A percentile compares a stretch with the other conserved stretches of the same genome.
phyloP scores from a whole-genome alignment of 805 yeast genomes.

The Saccharomycopsis fermentans region DNA sequence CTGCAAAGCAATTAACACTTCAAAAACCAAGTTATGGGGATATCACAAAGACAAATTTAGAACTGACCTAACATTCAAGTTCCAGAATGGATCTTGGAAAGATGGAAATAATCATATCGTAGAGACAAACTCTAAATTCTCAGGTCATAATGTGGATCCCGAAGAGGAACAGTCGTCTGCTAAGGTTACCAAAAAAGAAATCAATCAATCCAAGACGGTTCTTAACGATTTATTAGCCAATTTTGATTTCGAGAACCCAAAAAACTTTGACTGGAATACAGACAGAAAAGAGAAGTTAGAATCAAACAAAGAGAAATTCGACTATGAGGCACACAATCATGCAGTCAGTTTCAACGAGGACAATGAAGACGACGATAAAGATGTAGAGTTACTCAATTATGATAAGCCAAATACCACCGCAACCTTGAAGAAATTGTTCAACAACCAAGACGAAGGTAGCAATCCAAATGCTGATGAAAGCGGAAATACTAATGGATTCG shows the following conservation, averaged over 20 bases:
- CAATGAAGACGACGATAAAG: slow-evolving; percentile 29
- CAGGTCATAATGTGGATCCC: slow-evolving; percentile 20
- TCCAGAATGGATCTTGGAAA: slow-evolving; percentile 61
- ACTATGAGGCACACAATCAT: slow-evolving; percentile 29
- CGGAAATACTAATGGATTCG: slow-evolving; percentile 20
- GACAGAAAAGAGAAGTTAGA: slow-evolving; percentile 29
- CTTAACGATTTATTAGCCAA: slow-evolving; percentile 37
- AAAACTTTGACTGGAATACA: slow-evolving; percentile 29
- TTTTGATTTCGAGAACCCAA: slow-evolving; percentile 44
- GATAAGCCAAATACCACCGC: slow-evolving; percentile 3
- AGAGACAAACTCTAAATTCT: slow-evolving; percentile 34
- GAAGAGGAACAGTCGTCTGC: background rate
- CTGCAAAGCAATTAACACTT: slow-evolving; percentile 1
- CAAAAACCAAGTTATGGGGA: slow-evolving; percentile 86
- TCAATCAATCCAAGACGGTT: slow-evolving; percentile 35
- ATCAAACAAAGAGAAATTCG: slow-evolving; percentile 35
- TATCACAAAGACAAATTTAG: slow-evolving; percentile 54
- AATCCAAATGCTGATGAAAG: slow-evolving; percentile 20
- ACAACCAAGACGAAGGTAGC: slow-evolving; percentile 2
- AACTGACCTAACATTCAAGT: slow-evolving; percentile 55
- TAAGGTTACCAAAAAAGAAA: slow-evolving; percentile 27
- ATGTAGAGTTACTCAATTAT: slow-evolving; percentile 28
- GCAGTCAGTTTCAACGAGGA: slow-evolving; percentile 20
- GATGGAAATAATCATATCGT: slow-evolving; percentile 73
- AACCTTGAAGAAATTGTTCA: slow-evolving; percentile 12